phyloP scores from a whole-genome alignment of 805 yeast species.

The Starmerella roubikii region DNA sequence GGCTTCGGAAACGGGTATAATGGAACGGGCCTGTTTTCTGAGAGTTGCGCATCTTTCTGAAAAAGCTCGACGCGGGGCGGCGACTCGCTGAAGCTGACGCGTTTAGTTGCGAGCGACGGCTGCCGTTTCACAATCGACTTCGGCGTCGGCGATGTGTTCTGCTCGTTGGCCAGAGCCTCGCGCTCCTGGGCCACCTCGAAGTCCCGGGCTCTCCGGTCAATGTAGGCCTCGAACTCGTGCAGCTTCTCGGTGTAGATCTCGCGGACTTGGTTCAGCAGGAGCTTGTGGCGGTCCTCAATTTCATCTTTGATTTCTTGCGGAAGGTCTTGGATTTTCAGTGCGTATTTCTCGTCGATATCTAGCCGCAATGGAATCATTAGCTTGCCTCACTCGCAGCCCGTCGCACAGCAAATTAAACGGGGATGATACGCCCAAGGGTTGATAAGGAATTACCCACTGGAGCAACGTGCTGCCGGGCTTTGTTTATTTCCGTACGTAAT shows the following conservation, averaged over 20 bases:
- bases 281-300: conserved; percentile 11
- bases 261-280: conserved; percentile 13
- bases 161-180: conserved; percentile 4
- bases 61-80: conserved; percentile 15
- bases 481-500: too few species aligned
- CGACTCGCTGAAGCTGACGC: conserved; percentile 17
- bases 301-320: conserved; percentile 11
- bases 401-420: too few species aligned
- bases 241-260: conserved; percentile 9
- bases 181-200: conserved; percentile 1
- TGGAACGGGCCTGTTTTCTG: not conserved
- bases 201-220: conserved; percentile 5
- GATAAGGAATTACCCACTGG: too few species aligned
- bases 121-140: conserved; percentile 19
- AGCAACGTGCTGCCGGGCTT: too few species aligned
- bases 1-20: not conserved
- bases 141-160: not conserved
- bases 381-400: too few species aligned
- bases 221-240: conserved; percentile 15
- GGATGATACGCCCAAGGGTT: too few species aligned
- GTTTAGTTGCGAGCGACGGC: conserved; percentile 17
- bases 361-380: conserved; percentile 8
- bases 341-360: conserved; percentile 7
- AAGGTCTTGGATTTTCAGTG: conserved; percentile 6
- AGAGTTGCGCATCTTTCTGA: conserved; percentile 1